Evolutionary conservation across 2,329 filamentous ascomycete genomes (phyloP), one percentile per base, ranked within the genome.

Genomic region (Cladosporium oxysporum): DNA sequence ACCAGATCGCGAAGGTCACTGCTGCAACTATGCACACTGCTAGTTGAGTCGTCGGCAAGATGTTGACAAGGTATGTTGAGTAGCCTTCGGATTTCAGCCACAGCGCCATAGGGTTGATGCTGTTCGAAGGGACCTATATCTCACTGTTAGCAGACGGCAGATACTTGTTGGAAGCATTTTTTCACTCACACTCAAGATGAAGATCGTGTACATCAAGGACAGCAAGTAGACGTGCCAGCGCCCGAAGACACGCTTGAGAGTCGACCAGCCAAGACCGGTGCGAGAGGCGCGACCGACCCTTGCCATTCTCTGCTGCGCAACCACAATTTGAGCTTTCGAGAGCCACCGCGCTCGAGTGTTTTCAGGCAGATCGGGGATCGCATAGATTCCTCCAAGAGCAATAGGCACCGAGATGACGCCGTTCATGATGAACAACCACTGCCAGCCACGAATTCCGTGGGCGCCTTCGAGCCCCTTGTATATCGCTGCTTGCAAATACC

Each of bases 141-240:
- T 29, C 5, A 58, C 5, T 47, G 50, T 55, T 44, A 44, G 37
- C 18, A 44, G 28, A 21, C 11, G 16, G 61, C n/a, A 21, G 3
- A 12, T 78, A 72, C 23, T 33, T n/a, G 44, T 12, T 44, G 14
- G 29, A 11, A 23, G 16, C 16, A 4, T 29, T n/a, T 14, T 49
- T 77, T n/a, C 37, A 1, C 77, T 79, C 29, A 60, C 58, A 1
- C 83, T 86, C 70, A 90, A 90, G 75, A 88, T 89, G 79, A 89
- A 90, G 55, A 85, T 76, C 61, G 90, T 81, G 72, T 90, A 90
- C 1, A 89, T 75, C 0, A 85, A 63, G 0, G 82, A 82, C 3
- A 91, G 77, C 0, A 83, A 69, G 64, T 88, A 90, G 1, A 90
- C 85, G 68, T 88, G 88, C 88, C 88, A 90, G 6, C 84, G 85